Evolutionary conservation across 1,284 basidiomycete species (phyloP).

Genomic region (Termitomyces sp.): DNA sequence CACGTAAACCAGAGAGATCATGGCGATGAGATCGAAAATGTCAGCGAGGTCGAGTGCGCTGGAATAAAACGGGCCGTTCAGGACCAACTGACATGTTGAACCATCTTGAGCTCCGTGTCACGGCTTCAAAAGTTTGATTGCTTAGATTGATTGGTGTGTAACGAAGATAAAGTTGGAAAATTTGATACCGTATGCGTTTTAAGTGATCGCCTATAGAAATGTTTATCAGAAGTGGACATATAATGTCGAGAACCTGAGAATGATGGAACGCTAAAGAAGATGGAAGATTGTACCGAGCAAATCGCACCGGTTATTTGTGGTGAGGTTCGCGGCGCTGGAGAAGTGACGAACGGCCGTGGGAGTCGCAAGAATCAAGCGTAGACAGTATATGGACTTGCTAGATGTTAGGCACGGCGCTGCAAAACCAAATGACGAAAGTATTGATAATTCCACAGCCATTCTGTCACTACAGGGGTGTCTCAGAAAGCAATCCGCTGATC

Average conservation of each 20-base stretch:
- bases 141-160: slow-evolving; percentile 1
- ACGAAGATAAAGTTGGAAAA: neutral
- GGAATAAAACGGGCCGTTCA: neutral
- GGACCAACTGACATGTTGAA: neutral
- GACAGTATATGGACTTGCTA: neutral
- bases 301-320: neutral
- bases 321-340: slow-evolving; percentile 1
- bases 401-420: slow-evolving; percentile 1
- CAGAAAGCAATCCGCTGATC: neutral
- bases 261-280: neutral
- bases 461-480: too few species aligned
- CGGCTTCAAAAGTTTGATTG: neutral
- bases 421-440: neutral
- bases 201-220: slow-evolving; percentile 3
- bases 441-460: neutral
- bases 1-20: neutral
- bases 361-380: slow-evolving; percentile 1
- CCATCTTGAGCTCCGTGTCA: neutral
- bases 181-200: neutral
- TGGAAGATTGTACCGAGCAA: neutral
- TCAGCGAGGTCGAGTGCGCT: slow-evolving; percentile 1
- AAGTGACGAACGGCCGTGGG: neutral
- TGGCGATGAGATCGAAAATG: slow-evolving; percentile 17
- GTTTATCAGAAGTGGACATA: slow-evolving; percentile 11
- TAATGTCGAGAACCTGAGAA: slow-evolving; percentile 14